Conservation (phyloP, 2,329 filamentous ascomycete species). For the Trichophyton equinum region DNA sequence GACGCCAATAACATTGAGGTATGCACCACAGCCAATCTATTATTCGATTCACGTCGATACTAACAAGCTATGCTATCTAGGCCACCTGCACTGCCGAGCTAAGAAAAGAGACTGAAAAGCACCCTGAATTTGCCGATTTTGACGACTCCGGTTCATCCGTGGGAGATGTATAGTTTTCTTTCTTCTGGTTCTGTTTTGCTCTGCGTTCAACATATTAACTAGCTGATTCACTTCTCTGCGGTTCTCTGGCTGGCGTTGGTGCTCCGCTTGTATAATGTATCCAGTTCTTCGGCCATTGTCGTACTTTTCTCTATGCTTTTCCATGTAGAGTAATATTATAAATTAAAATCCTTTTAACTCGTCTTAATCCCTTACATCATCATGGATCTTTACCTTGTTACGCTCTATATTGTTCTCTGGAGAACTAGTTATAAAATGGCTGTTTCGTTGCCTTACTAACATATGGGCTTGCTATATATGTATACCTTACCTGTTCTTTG, state of each 20-base stretch:
- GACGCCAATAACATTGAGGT: slow-evolving; percentile 92
- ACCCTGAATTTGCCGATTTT: slow-evolving; percentile 46
- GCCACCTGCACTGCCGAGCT: slow-evolving; percentile 42
- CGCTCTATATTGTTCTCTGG: too few species aligned
- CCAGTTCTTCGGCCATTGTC: neutral
- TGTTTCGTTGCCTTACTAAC: too few species aligned
- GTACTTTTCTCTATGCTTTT: neutral
- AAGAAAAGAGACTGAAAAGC: slow-evolving; percentile 40
- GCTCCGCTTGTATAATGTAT: slow-evolving; percentile 47
- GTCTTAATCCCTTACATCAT: too few species aligned
- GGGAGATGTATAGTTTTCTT: slow-evolving; percentile 35
- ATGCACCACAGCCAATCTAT: slow-evolving; percentile 28
- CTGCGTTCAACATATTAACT: too few species aligned
- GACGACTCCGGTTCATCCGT: slow-evolving; percentile 38
- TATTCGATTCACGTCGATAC: slow-evolving; percentile 7
- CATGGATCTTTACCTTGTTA: too few species aligned
- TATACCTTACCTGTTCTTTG: too few species aligned
- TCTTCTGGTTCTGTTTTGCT: too few species aligned
- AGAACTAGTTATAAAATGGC: too few species aligned
- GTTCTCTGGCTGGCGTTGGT: slow-evolving; percentile 30
- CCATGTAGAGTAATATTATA: neutral
- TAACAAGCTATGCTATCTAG: slow-evolving; percentile 19
- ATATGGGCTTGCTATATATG: too few species aligned
- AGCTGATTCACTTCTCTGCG: slow-evolving; percentile 20
- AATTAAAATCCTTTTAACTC: neutral